Evolutionary conservation across 75 land plant species (phyloP), one percentile per base, ranked within the genome.

Genomic region (Pinus taeda): DNA sequence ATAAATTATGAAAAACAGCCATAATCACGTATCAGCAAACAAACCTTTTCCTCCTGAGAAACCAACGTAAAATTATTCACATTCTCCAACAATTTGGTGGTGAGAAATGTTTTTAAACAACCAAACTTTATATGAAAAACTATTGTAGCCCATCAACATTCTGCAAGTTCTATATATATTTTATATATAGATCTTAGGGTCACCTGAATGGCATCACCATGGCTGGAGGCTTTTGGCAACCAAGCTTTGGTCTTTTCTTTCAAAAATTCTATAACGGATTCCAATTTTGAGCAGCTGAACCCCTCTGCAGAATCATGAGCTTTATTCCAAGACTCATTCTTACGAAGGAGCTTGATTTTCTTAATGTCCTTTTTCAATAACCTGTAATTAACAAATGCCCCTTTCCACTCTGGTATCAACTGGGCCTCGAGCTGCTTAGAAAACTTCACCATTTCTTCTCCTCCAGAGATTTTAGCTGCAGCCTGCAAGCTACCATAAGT

Each of bases 321-420:
- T 26, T 17, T 30, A 18, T 4, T 57, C 26, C 8, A 80, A 42
- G 79, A 17, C 3, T 74, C 57, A 33, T 6, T 82, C 55, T 73
- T 73, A 57, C 15, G 26, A 71, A 67, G 59, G 24, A 83, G 36
- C 61, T 94, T 96, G 82, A 96, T 89, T 78, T 83, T 91, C 88
- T 94, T 94, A 66, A 96, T 70, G 62, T 87, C 88, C 78, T 90
- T 94, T 83, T 96, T 96, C 78, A 96, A 86, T 37, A 82, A 83
- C 89, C 92, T 81, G 76, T 96, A 96, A 64, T 92, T 82, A 29
- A 97, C 94, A 49, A 90, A 96, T 0, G 93, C 99, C 3, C 88
- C 89, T 72, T 88, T 92, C 99, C 99, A 96, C 62, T 96, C 99
- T 3, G 97, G 99, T 18, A 96, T 91, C 62, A 96, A 88, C 60